A percentile compares a stretch with the other conserved stretches of the same genome.
Evolutionary conservation across 345 rosid genomes (phyloP).

Genomic region (Salix arbutifolia): DNA sequence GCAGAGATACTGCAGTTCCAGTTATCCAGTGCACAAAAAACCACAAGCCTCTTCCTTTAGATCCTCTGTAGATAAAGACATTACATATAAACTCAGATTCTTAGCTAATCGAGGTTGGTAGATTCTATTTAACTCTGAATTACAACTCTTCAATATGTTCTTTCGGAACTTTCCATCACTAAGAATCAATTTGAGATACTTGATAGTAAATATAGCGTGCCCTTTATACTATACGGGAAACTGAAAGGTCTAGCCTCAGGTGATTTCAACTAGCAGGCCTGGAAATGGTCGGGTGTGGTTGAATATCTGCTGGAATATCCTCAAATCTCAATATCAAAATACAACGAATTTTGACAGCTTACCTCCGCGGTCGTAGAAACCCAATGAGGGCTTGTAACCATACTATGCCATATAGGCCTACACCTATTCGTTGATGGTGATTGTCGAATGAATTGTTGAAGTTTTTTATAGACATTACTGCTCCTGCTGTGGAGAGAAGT

Average conservation of each 20-base stretch:
- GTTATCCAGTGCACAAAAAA: constrained; percentile 49
- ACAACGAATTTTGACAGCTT: neutral
- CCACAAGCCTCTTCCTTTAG: constrained; percentile 50
- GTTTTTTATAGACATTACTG: constrained; percentile 66
- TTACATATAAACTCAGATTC: neutral
- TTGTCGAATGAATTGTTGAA: constrained; percentile 70
- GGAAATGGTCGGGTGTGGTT: neutral
- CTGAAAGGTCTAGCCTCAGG: neutral
- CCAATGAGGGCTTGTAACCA: constrained; percentile 76
- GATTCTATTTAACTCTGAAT: neutral
- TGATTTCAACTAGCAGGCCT: neutral
- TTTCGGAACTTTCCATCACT: neutral
- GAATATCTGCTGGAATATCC: neutral
- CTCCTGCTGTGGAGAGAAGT: constrained; percentile 66
- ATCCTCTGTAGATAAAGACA: constrained; percentile 36
- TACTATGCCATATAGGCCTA: constrained; percentile 58
- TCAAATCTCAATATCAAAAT: neutral
- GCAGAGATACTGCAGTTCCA: constrained; percentile 42
- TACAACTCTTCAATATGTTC: neutral
- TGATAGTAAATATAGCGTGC: neutral
- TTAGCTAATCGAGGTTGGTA: neutral
- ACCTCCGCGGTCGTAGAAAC: constrained; percentile 63
- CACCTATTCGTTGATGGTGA: constrained; percentile 74
- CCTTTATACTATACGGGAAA: neutral
- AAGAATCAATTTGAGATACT: neutral